These are phyloP conservation scores for Clonostachys chloroleuca DNA, from an alignment of 2,329 filamentous ascomycete genomes.

Conservation along the genomic window DNA sequence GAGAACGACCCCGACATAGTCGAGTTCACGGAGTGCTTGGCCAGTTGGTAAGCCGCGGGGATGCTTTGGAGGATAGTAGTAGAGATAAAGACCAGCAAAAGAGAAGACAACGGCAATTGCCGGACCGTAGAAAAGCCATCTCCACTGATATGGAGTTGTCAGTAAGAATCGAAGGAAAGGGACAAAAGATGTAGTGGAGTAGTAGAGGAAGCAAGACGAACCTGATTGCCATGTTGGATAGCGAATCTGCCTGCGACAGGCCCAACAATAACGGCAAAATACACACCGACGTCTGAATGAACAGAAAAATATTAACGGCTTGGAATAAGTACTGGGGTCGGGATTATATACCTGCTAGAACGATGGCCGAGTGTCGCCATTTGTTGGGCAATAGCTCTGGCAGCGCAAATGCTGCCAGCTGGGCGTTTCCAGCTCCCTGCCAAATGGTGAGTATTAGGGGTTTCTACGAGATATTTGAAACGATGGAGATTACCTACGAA, in stretches of 20 bases:
- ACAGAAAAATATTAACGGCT: no score
- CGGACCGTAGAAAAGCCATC: constrained; percentile 37
- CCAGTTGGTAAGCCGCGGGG: constrained; percentile 24
- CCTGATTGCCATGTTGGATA: constrained; percentile 19
- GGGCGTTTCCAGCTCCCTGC: constrained; percentile 32
- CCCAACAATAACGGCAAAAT: constrained; percentile 37
- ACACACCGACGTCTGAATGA: constrained; percentile 16
- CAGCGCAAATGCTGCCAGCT: constrained; percentile 38
- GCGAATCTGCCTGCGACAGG: constrained; percentile 38
- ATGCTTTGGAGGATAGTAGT: constrained; percentile 22
- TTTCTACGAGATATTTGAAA: not conserved
- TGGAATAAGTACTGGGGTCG: no score
- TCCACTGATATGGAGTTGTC: constrained; percentile 18
- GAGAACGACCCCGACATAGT: constrained; percentile 29
- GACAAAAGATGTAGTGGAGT: not conserved
- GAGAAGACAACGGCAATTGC: constrained; percentile 36
- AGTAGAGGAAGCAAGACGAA: not conserved
- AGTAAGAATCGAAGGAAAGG: not conserved
- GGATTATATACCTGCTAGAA: constrained; percentile 22
- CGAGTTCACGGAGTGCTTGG: constrained; percentile 25
- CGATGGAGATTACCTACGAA: constrained; percentile 14
- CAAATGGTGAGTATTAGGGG: not conserved
- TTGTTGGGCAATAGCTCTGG: constrained; percentile 43
- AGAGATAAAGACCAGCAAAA: constrained; percentile 32
- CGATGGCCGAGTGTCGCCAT: constrained; percentile 37